phyloP scores from a whole-genome alignment of 345 rosid species.

The Clausena lansium region DNA sequence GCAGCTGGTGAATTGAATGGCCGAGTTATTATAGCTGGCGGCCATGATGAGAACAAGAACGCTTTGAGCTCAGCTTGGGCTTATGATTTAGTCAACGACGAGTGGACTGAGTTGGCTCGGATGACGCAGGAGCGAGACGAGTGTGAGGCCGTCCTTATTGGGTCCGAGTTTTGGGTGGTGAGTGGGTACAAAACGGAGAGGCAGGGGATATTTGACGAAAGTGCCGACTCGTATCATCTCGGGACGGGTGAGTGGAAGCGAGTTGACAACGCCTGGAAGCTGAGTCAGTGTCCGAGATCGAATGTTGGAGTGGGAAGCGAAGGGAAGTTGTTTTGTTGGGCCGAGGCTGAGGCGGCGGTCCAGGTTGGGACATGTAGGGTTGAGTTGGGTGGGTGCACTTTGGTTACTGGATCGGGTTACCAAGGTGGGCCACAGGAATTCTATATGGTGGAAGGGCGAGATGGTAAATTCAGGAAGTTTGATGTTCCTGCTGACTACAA shows the following conservation, averaged over 20 bases:
- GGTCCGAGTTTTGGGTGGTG: constrained; percentile 46
- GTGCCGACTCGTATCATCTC: constrained; percentile 30
- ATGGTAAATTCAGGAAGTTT: constrained; percentile 11
- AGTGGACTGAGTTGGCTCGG: constrained; percentile 36
- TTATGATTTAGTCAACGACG: constrained; percentile 31
- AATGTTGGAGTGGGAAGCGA: constrained; percentile 12
- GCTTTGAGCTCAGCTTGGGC: constrained; percentile 39
- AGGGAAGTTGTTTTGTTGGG: constrained; percentile 18
- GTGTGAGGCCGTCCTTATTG: constrained; percentile 41
- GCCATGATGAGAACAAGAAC: constrained; percentile 48
- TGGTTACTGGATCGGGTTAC: constrained; percentile 32
- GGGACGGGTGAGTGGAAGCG: constrained; percentile 37
- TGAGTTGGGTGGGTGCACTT: constrained; percentile 16
- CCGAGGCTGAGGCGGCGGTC: constrained; percentile 4
- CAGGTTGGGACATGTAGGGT: constrained; percentile 32
- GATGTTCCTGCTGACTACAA: constrained; percentile 14
- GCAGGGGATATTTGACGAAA: constrained; percentile 40
- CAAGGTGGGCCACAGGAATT: constrained; percentile 43
- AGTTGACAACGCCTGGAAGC: constrained; percentile 35
- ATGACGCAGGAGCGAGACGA: constrained; percentile 52
- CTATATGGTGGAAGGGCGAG: constrained; percentile 18
- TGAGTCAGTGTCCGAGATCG: constrained; percentile 32
- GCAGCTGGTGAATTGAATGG: constrained; percentile 31
- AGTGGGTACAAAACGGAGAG: constrained; percentile 45
- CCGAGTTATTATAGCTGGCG: constrained; percentile 35